Evolutionary conservation across 2,329 filamentous ascomycete species (phyloP).

Genomic region (Ophiostoma tasmaniense): DNA sequence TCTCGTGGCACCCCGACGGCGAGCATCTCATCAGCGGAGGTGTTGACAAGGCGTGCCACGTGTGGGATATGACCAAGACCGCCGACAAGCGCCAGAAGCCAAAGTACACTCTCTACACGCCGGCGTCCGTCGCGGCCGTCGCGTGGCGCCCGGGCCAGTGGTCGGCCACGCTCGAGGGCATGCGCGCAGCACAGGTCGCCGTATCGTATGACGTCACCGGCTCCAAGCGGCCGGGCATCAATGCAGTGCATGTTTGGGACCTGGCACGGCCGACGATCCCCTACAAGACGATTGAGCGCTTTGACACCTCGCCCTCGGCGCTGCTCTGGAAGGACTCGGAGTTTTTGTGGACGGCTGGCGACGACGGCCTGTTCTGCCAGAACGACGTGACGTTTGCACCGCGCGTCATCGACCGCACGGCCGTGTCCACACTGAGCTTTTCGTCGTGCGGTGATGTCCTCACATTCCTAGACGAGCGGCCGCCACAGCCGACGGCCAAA

Average conservation of each 20-base stretch:
- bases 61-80: slow-evolving; percentile 55
- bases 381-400: slow-evolving; percentile 57
- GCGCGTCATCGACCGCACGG: slow-evolving; percentile 53
- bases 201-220: slow-evolving; percentile 53
- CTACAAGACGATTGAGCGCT: slow-evolving; percentile 54
- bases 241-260: slow-evolving; percentile 58
- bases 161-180: slow-evolving; percentile 50
- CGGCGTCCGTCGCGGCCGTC: slow-evolving; percentile 50
- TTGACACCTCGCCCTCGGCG: slow-evolving; percentile 48
- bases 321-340: slow-evolving; percentile 58
- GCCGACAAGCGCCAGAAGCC: slow-evolving; percentile 58
- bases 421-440: slow-evolving; percentile 53
- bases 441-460: slow-evolving; percentile 51
- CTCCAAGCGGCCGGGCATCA: slow-evolving; percentile 37
- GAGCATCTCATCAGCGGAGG: slow-evolving; percentile 57
- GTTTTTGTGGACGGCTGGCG: slow-evolving; percentile 57
- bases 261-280: slow-evolving; percentile 58
- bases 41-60: slow-evolving; percentile 51
- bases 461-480: slow-evolving; percentile 54
- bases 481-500: slow-evolving; percentile 28
- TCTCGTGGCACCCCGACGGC: slow-evolving; percentile 61
- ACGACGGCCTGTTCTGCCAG: slow-evolving; percentile 54
- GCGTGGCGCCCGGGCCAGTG: slow-evolving; percentile 57
- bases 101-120: slow-evolving; percentile 52
- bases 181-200: slow-evolving; percentile 52